phyloP scores from a whole-genome alignment of 495 filamentous ascomycete genomes.

The Penicillium tannophilum region DNA sequence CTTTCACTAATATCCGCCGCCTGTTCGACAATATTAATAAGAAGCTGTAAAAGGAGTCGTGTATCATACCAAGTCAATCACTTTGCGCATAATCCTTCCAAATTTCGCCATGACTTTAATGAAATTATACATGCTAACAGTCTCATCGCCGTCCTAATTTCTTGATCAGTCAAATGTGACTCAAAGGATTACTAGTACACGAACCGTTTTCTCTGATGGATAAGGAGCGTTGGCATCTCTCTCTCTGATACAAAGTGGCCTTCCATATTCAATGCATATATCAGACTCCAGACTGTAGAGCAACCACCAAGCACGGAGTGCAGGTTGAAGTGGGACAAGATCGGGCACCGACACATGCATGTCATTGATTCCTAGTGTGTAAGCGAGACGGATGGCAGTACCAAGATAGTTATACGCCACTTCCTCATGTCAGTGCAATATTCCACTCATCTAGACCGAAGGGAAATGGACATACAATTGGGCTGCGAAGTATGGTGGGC shows the following conservation, averaged over 20 bases:
- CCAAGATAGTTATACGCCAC: slow-evolving; percentile 20
- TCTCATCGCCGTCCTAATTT: not conserved
- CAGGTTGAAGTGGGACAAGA: not conserved
- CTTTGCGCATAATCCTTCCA: slow-evolving; percentile 11
- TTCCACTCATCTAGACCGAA: not conserved
- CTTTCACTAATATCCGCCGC: slow-evolving; percentile 13
- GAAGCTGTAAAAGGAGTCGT: not conserved
- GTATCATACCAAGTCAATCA: slow-evolving; percentile 14
- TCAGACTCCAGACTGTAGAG: slow-evolving; percentile 19
- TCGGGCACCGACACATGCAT: not conserved
- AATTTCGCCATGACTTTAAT: slow-evolving; percentile 15
- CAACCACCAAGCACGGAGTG: slow-evolving; percentile 14
- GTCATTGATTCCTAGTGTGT: slow-evolving; percentile 18
- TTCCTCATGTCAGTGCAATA: slow-evolving; percentile 5
- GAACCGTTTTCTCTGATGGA: slow-evolving; percentile 5
- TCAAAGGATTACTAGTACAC: not conserved
- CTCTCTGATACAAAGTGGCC: slow-evolving; percentile 17
- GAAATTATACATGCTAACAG: slow-evolving; percentile 4
- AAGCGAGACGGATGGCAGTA: slow-evolving; percentile 21
- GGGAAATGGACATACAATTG: slow-evolving; percentile 4
- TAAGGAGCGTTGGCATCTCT: slow-evolving; percentile 15
- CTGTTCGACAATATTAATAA: not conserved
- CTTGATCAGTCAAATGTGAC: not conserved
- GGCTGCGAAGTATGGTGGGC: slow-evolving; percentile 7
- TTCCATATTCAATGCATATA: slow-evolving; percentile 16